These are phyloP conservation scores for Eucalyptus brandiana DNA, from an alignment of 345 rosid species.

Conservation along the genomic window DNA sequence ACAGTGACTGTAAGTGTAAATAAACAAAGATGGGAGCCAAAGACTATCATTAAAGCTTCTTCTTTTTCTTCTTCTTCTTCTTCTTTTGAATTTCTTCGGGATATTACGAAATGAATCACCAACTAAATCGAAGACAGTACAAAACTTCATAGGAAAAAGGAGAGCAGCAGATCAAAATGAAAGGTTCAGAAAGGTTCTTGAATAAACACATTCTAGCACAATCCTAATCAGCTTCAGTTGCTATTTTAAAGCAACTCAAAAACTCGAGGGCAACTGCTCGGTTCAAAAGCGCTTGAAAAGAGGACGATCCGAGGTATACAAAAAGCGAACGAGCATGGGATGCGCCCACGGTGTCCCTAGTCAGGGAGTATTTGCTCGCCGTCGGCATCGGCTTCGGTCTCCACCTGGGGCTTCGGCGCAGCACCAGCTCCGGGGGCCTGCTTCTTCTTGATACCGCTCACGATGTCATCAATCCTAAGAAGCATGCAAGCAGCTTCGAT, in stretches of 20 bases:
- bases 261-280: background rate
- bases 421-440: conserved; percentile 71
- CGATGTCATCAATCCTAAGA: conserved; percentile 87
- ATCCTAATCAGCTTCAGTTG: background rate
- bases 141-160: background rate
- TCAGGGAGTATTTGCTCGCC: conserved; percentile 88
- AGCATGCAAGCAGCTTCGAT: conserved; percentile 96
- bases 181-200: background rate
- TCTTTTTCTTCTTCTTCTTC: background rate
- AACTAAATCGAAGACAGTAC: background rate
- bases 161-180: background rate
- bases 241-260: background rate
- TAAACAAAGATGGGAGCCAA: background rate
- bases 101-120: background rate
- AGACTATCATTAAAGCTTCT: background rate
- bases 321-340: background rate
- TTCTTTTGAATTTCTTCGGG: background rate
- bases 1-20: background rate
- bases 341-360: background rate
- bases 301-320: background rate
- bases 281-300: background rate
- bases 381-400: conserved; percentile 92
- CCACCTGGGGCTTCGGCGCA: conserved; percentile 57
- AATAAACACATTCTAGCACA: background rate
- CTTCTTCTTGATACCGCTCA: conserved; percentile 95